A percentile compares a stretch with the other conserved stretches of the same genome.
Conservation (phyloP, 176 grass and related monocot genomes). For the Raddia guianensis region DNA sequence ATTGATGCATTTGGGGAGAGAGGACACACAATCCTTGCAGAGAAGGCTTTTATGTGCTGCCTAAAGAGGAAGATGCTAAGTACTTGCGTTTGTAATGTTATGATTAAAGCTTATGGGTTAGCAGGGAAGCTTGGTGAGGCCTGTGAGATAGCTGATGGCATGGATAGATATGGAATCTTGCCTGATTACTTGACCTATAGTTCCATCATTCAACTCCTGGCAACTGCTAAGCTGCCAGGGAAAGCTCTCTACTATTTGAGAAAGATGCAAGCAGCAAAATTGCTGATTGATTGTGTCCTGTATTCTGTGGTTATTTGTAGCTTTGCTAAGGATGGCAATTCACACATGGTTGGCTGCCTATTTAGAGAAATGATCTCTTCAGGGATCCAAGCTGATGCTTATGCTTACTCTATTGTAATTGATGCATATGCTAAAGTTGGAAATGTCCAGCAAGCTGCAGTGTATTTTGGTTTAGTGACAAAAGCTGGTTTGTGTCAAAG, state of each 20-base stretch:
- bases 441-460: constrained; percentile 69
- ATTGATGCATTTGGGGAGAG: constrained; percentile 85
- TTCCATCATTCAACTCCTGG: constrained; percentile 81
- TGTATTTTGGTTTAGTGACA: constrained; percentile 81
- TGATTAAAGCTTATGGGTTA: constrained; percentile 90
- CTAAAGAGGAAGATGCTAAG: constrained; percentile 64
- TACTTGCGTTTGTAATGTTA: constrained; percentile 85
- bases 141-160: constrained; percentile 72
- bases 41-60: constrained; percentile 78
- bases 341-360: constrained; percentile 60
- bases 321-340: constrained; percentile 61
- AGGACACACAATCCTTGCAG: constrained; percentile 60
- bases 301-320: constrained; percentile 72
- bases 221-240: constrained; percentile 51
- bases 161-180: constrained; percentile 64
- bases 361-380: constrained; percentile 80
- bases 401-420: constrained; percentile 80
- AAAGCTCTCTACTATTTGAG: constrained; percentile 73
- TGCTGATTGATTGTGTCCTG: constrained; percentile 62
- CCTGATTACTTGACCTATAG: constrained; percentile 83
- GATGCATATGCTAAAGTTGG: constrained; percentile 80
- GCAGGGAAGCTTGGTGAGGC: constrained; percentile 66
- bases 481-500: constrained; percentile 63
- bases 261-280: constrained; percentile 67
- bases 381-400: constrained; percentile 58